Conservation (phyloP, 2,329 filamentous ascomycete genomes). For the Penicillium palitans region DNA sequence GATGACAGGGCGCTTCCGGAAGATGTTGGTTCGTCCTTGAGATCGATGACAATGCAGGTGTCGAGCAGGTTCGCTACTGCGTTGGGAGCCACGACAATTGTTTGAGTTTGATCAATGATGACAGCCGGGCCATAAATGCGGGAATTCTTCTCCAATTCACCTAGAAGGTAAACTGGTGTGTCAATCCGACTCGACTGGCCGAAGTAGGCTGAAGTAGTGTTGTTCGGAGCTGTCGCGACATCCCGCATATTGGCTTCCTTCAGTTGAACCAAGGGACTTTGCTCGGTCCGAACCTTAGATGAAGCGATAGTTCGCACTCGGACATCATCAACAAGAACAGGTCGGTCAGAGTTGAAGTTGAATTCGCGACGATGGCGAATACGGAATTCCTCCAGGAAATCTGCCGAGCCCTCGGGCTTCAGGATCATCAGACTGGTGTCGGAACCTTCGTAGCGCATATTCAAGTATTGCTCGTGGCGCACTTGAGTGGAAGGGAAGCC, state of each 20-base stretch:
- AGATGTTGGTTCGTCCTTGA: slow-evolving; percentile 57
- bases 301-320: slow-evolving; percentile 80
- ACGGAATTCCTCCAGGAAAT: slow-evolving; percentile 79
- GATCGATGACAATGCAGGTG: slow-evolving; percentile 86
- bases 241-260: slow-evolving; percentile 49
- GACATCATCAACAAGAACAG: slow-evolving; percentile 87
- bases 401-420: slow-evolving; percentile 72
- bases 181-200: slow-evolving; percentile 31
- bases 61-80: slow-evolving; percentile 75
- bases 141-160: slow-evolving; percentile 35
- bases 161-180: slow-evolving; percentile 40
- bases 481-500: slow-evolving; percentile 47
- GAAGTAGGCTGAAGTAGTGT: slow-evolving; percentile 38
- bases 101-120: slow-evolving; percentile 72
- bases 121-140: slow-evolving; percentile 68
- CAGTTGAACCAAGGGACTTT: slow-evolving; percentile 69
- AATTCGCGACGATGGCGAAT: slow-evolving; percentile 89
- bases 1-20: slow-evolving; percentile 20
- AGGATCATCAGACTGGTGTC: slow-evolving; percentile 53
- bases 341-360: slow-evolving; percentile 80
- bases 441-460: slow-evolving; percentile 53
- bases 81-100: slow-evolving; percentile 81
- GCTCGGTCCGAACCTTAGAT: slow-evolving; percentile 61
- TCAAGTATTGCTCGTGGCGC: slow-evolving; percentile 48
- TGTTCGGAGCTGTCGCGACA: slow-evolving; percentile 60